phyloP scores from a whole-genome alignment of 1,284 basidiomycete species.

The Irpex lacteus region DNA sequence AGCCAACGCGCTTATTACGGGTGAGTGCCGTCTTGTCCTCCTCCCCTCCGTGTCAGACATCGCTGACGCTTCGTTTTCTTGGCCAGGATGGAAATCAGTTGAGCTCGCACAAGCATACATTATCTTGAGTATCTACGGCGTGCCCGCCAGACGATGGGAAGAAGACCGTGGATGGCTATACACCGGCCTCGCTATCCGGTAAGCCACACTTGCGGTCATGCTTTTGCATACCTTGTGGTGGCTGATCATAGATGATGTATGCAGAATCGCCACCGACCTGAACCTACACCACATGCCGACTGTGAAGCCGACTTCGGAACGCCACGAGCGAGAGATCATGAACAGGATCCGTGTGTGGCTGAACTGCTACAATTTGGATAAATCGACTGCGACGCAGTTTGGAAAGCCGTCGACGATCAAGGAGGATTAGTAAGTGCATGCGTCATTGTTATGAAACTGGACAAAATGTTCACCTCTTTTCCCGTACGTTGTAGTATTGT shows the following conservation, averaged over 20 bases:
- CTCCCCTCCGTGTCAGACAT: not conserved
- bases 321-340: conserved; percentile 75
- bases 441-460: too few relatives aligned
- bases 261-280: conserved; percentile 77
- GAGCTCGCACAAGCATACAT: conserved; percentile 63
- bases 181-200: conserved; percentile 77
- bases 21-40: not conserved
- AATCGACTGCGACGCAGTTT: conserved; percentile 81
- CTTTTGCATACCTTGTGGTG: not conserved
- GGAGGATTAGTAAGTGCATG: conserved; percentile 66
- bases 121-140: conserved; percentile 74
- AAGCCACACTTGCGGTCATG: conserved; percentile 10
- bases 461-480: not conserved
- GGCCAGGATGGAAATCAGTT: conserved; percentile 69
- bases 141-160: conserved; percentile 79
- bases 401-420: conserved; percentile 85
- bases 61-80: not conserved
- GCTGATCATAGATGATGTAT: not conserved
- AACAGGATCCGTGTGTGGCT: conserved; percentile 84
- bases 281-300: conserved; percentile 73
- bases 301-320: conserved; percentile 57
- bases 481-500: conserved; percentile 49
- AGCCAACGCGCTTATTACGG: conserved; percentile 66
- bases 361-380: conserved; percentile 83
- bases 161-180: conserved; percentile 83